phyloP scores from a whole-genome alignment of 208 protist species.

The Novymonas esmeraldas region DNA sequence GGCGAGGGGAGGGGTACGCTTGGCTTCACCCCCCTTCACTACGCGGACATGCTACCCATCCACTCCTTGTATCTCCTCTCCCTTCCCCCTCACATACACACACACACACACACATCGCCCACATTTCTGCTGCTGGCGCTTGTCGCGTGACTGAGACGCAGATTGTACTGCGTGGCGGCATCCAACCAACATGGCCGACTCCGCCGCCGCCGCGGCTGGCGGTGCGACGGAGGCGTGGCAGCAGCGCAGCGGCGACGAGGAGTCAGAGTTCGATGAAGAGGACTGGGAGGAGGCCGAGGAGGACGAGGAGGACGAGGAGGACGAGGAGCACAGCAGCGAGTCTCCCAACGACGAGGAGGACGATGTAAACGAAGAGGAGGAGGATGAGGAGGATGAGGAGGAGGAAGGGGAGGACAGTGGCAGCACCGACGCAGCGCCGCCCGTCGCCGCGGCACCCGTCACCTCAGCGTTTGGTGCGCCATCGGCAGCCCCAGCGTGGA shows the following conservation, averaged over 20 bases:
- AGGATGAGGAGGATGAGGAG: conserved; percentile 1
- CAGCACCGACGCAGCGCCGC: neutral
- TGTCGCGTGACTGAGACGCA: too few relatives aligned
- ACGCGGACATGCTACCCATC: too few relatives aligned
- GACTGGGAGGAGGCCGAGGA: conserved; percentile 9
- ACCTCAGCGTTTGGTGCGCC: neutral
- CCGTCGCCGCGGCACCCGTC: neutral
- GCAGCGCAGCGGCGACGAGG: conserved; percentile 8
- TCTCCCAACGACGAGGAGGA: conserved; percentile 7
- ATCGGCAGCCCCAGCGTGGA: neutral
- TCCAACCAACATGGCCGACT: too few relatives aligned
- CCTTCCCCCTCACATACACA: too few relatives aligned
- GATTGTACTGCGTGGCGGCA: too few relatives aligned
- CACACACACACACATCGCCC: too few relatives aligned
- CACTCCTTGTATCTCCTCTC: too few relatives aligned
- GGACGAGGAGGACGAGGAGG: neutral
- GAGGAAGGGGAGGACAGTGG: neutral
- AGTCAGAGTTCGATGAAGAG: conserved; percentile 17
- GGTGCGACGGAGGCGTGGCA: neutral
- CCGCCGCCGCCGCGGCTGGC: too few relatives aligned
- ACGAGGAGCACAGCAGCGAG: neutral
- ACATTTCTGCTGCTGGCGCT: too few relatives aligned
- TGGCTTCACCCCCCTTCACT: too few relatives aligned
- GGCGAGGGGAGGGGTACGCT: too few relatives aligned
- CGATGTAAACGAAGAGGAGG: conserved; percentile 17